Conservation (phyloP, 2,329 filamentous ascomycete species). For the Aciculosporium take region DNA sequence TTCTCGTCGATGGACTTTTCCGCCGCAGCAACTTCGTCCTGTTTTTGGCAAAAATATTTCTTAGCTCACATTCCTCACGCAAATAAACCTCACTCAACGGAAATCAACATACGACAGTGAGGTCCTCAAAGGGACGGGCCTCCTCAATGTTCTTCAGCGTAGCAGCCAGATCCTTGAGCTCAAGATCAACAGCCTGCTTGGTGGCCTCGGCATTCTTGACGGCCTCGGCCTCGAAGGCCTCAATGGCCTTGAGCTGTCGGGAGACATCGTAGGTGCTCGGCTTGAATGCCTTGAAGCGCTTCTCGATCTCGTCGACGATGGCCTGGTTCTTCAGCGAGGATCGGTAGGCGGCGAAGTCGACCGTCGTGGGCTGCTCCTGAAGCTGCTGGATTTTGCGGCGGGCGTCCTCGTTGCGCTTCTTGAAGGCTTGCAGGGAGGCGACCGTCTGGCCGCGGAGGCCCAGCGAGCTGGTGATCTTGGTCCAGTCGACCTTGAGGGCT, state of each 20-base stretch:
- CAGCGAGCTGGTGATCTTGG: conserved; percentile 83
- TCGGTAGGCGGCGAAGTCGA: conserved; percentile 94
- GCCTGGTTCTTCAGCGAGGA: conserved; percentile 87
- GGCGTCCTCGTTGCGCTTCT: conserved; percentile 98
- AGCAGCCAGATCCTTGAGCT: conserved; percentile 86
- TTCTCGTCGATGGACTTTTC: conserved; percentile 97
- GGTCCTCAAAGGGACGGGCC: conserved; percentile 86
- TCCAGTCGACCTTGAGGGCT: conserved; percentile 98
- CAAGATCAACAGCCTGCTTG: conserved; percentile 88
- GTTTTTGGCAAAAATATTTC: conserved; percentile 16
- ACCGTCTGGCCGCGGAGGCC: conserved; percentile 93
- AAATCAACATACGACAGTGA: conserved; percentile 73
- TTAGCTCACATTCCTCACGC: conserved; percentile 10
- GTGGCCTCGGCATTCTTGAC: conserved; percentile 94
- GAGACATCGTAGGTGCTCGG: conserved; percentile 81
- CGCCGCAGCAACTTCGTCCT: conserved; percentile 91
- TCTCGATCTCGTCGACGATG: conserved; percentile 93
- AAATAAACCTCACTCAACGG: background rate
- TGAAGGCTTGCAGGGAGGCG: conserved; percentile 84
- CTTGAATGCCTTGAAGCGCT: conserved; percentile 84
- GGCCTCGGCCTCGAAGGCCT: conserved; percentile 93
- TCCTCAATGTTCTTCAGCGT: conserved; percentile 96
- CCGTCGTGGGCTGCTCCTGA: conserved; percentile 65
- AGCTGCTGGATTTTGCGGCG: conserved; percentile 83
- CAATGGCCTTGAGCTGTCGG: conserved; percentile 95